Evolutionary conservation across 2,329 filamentous ascomycete genomes (phyloP), one percentile per base, ranked within the genome.

Genomic region (Coniella lustricola): DNA sequence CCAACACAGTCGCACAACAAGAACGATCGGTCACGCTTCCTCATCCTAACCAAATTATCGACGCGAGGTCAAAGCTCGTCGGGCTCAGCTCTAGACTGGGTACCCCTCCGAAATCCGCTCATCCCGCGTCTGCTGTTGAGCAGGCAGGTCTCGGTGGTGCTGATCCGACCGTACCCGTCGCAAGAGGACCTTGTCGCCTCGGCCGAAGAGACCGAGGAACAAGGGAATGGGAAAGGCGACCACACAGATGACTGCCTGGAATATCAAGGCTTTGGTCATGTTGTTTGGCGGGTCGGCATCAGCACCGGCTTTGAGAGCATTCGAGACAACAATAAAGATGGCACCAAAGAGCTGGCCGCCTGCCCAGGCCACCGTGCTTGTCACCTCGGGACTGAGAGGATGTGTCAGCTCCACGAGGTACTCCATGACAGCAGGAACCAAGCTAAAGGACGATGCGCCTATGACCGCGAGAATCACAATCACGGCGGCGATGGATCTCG

Each of bases 331-430:
- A 59, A 96, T 86, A 61, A 96, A 95, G 22, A 90, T 67, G 2
- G 81, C 90, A 12, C 93, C 93, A 1, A 94, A 67, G 7, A 96
- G 67, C 70, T 97, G 91, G 0, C 93, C 91, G 5, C 85, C 85
- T 1, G 80, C 78, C 93, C 93, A 97, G 59, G 85, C 87, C 18
- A 94, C 72, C 22, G 87, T 89, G 53, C 81, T 87, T 1, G 87
- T 87, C 38, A 96, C 78, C 67, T 95, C 91, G 0, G 93, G 90
- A 35, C 82, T 84, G 21, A 94, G 81, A 0, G 93, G 93, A 60
- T 93, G 87, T 4, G 86, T 90, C 51, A 95, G 77, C 64, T 97
- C 89, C 44, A 87, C 87, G 14, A 96, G 72, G 57, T 86, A 90
- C 67, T 98, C 93, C 43, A 97, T 76, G 5, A 82, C 86, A 33